Base-by-base conservation (phyloP, 1,139 yeast genomes). In the Candida mesenterica region DNA sequence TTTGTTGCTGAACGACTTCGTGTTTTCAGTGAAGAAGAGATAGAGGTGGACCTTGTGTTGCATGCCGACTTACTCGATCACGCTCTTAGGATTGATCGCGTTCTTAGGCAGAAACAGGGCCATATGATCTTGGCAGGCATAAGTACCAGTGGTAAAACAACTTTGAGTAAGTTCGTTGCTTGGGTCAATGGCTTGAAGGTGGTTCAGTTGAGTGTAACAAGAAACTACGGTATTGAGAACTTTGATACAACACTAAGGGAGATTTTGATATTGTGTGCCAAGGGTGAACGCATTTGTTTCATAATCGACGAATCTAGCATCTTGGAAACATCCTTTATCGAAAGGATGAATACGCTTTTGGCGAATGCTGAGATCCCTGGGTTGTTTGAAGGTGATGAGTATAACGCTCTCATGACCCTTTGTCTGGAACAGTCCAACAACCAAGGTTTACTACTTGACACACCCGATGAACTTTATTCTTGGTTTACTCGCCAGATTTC, bases 281-380 rank as follows among this genome's bases (percentile, higher is more conserved):
- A 62, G 24, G 87, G 85, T 3, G 85, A 84, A 44, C 75, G 71
- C 39, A 58, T 81, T 0, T 86, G 96, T 48, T 77, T 88, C 38
- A 64, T 90, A 14, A 71, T 92, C 16, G 96, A 89, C 50, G 97
- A 92, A 49, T 77, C 95, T 0, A 77, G 82, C 31, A 77, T 89
- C 37, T 54, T 82, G 33, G 94, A 86, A 32, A 70, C 95, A 0
- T 70, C 95, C 0, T 90, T 90, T 51, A 62, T 92, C 23, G 98
- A 92, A 57, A 68, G 96, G 41, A 88, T 92, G 95, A 92, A 92
- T 50, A 87, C 95, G 0, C 63, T 92, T 19, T 66, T 92, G 24
- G 97, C 97, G 0, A 92, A 90, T 55, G 87, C 96, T 0, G 97
- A 90, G 48, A 75, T 89, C 16, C 97, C 97, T 1, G 97, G 96